phyloP scores from a whole-genome alignment of 192 early-diverging fungal genomes.

The Spizellomyces sp. region DNA sequence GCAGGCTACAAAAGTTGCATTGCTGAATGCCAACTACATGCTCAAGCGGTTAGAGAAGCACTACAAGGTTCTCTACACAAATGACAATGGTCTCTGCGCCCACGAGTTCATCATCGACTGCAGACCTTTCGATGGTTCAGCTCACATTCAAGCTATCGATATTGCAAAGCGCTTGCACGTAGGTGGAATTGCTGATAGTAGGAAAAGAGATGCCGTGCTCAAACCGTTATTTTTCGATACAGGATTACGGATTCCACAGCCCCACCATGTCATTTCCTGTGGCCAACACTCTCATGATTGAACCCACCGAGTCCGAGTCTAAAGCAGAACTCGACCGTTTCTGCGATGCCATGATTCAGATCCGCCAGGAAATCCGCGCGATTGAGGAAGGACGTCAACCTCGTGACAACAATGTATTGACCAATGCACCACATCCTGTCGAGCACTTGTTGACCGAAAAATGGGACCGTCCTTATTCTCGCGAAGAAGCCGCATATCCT shows the following conservation, averaged over 20 bases:
- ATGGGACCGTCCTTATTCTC: conserved; percentile 87
- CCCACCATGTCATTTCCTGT: conserved; percentile 99
- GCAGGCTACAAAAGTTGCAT: conserved; percentile 83
- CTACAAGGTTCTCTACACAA: conserved; percentile 92
- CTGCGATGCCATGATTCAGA: conserved; percentile 97
- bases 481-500: conserved; percentile 91
- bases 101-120: conserved; percentile 99
- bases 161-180: conserved; percentile 91
- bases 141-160: conserved; percentile 91
- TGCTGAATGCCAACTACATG: conserved; percentile 99
- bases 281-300: conserved; percentile 98
- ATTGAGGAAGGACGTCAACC: conserved; percentile 85
- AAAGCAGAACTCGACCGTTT: conserved; percentile 94
- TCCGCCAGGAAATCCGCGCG: conserved; percentile 88
- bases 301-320: conserved; percentile 97
- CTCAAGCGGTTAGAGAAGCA: conserved; percentile 83
- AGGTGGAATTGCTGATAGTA: conserved; percentile 5
- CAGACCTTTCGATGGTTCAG: conserved; percentile 78
- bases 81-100: conserved; percentile 93
- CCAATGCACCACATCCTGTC: conserved; percentile 87
- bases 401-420: conserved; percentile 84
- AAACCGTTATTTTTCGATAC: background rate
- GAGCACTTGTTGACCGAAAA: conserved; percentile 72
- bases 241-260: conserved; percentile 96
- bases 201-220: background rate